phyloP scores from a whole-genome alignment of 73 alveolate genomes.

The Paramecium sexaurelia region DNA sequence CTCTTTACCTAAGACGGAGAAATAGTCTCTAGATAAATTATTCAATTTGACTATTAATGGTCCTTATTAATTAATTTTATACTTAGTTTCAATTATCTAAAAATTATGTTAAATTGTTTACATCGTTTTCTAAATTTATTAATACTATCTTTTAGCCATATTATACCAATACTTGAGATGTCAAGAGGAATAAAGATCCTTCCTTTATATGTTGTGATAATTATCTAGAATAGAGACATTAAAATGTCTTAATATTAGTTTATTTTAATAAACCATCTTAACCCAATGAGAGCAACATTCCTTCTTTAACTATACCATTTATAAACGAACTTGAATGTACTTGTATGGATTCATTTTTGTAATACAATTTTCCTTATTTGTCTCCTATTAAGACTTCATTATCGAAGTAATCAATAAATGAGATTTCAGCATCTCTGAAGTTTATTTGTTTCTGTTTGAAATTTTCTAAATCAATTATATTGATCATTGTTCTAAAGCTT shows the following conservation, averaged over 20 bases:
- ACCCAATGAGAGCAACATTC: constrained; percentile 23
- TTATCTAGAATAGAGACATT: neutral
- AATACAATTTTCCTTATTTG: constrained; percentile 4
- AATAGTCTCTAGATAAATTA: neutral
- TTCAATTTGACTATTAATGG: neutral
- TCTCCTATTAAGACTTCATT: neutral
- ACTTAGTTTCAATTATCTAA: neutral
- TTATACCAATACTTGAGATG: neutral
- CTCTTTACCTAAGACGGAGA: constrained; percentile 11
- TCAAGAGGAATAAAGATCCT: neutral
- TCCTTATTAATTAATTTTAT: constrained; percentile 14
- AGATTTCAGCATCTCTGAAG: constrained; percentile 11
- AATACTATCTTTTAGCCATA: neutral
- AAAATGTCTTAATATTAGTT: constrained; percentile 5
- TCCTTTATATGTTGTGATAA: neutral
- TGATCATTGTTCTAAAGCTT: constrained; percentile 33
- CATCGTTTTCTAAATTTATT: constrained; percentile 32
- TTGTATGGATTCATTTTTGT: neutral
- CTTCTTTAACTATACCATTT: neutral
- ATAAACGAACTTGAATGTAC: neutral
- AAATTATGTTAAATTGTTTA: neutral
- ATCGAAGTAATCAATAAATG: neutral
- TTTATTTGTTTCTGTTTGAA: constrained; percentile 6
- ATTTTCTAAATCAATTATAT: neutral
- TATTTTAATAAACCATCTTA: constrained; percentile 10